Percentiles rank a stretch among this genome's conserved stretches.
phyloP scores from a whole-genome alignment of 768 basidiomycete genomes.

The Suillus sp. region DNA sequence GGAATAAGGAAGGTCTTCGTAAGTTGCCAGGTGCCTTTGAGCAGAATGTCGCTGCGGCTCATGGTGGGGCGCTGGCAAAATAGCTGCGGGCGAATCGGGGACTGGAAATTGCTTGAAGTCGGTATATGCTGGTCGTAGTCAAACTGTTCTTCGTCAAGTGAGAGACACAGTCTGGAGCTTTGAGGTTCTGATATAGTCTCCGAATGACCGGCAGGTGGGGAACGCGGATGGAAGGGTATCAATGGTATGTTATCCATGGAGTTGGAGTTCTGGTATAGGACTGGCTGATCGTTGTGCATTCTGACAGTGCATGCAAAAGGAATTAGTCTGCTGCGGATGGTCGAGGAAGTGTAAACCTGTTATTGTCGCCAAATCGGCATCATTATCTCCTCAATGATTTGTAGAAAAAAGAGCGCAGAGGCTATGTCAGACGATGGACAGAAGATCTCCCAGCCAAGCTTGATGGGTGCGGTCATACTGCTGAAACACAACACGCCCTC shows the following conservation, averaged over 20 bases:
- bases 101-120: neutral
- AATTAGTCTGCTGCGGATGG: too few relatives aligned
- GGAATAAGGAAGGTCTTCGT: slow-evolving; percentile 13
- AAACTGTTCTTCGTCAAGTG: neutral
- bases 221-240: neutral
- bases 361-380: neutral
- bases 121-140: neutral
- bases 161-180: neutral
- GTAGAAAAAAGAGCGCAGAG: neutral
- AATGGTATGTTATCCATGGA: neutral
- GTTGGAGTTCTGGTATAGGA: neutral
- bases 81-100: neutral
- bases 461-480: too few relatives aligned
- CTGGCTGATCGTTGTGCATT: neutral
- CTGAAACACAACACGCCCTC: too few relatives aligned
- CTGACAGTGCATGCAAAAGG: too few relatives aligned
- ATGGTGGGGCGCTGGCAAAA: neutral
- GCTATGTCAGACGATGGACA: neutral
- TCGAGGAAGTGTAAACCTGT: neutral
- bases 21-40: neutral
- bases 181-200: neutral
- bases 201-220: neutral
- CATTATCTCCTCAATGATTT: too few relatives aligned
- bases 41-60: neutral
- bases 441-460: neutral